Percentiles rank a stretch among this genome's conserved stretches.
phyloP scores from a whole-genome alignment of 169 alveolate genomes.

The Plasmodium fragile region DNA sequence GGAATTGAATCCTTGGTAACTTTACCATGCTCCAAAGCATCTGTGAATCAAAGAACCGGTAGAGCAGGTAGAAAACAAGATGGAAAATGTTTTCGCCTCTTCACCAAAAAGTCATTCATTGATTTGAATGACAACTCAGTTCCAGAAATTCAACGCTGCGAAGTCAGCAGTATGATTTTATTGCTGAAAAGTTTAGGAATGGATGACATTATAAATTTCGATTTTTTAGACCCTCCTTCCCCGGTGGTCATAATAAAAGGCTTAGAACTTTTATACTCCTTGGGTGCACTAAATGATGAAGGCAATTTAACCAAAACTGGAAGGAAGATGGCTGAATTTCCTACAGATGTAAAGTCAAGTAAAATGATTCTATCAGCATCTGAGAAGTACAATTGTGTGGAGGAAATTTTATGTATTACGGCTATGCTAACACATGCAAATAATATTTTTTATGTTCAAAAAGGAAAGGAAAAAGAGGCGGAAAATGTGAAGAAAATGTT shows the following conservation, averaged over 20 bases:
- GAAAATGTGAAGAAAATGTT: slow-evolving; percentile 97
- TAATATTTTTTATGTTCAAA: slow-evolving; percentile 96
- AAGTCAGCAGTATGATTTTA: slow-evolving; percentile 94
- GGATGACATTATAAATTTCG: slow-evolving; percentile 98
- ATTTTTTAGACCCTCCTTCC: slow-evolving; percentile 99
- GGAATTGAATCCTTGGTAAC: slow-evolving; percentile 98
- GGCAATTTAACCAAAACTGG: slow-evolving; percentile 98
- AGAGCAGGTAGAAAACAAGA: slow-evolving; percentile 99
- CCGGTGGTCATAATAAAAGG: slow-evolving; percentile 97
- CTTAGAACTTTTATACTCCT: slow-evolving; percentile 96
- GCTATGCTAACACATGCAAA: slow-evolving; percentile 98
- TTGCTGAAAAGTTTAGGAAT: slow-evolving; percentile 94
- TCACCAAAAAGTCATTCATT: slow-evolving; percentile 96
- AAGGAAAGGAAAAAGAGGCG: slow-evolving; percentile 98
- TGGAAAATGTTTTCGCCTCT: slow-evolving; percentile 98
- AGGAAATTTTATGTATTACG: slow-evolving; percentile 96
- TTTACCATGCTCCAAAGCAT: slow-evolving; percentile 99
- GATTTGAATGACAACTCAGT: slow-evolving; percentile 96
- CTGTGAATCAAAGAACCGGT: slow-evolving; percentile 99
- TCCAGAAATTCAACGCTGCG: slow-evolving; percentile 98
- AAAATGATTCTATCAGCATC: slow-evolving; percentile 92
- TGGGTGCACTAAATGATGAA: slow-evolving; percentile 98
- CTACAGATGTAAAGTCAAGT: slow-evolving; percentile 98
- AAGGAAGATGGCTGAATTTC: slow-evolving; percentile 99
- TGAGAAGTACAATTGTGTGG: slow-evolving; percentile 96